Evolutionary conservation across 257 asterid species (phyloP).

Genomic region (Echites panduratus): DNA sequence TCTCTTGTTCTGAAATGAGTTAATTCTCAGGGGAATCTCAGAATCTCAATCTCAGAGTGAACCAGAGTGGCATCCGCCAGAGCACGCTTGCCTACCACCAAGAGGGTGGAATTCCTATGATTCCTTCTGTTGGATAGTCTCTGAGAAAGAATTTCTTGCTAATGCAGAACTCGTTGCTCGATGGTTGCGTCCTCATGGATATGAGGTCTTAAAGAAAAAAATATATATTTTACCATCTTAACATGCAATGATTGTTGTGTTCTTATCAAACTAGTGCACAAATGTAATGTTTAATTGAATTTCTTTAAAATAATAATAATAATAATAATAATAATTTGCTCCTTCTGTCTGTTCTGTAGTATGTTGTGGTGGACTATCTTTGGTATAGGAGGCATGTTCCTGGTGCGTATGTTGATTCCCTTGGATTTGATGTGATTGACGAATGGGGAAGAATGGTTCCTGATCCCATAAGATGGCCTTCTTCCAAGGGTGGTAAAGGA

Average conservation of each 20-base stretch:
- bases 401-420: conserved; percentile 79
- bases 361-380: conserved; percentile 95
- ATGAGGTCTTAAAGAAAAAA: conserved; percentile 44
- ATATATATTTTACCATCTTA: too few relatives aligned
- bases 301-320: neutral
- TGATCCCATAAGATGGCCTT: conserved; percentile 91
- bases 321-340: too few relatives aligned
- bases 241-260: neutral
- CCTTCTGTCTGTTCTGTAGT: conserved; percentile 32
- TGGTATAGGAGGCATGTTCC: conserved; percentile 85
- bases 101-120: conserved; percentile 98
- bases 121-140: conserved; percentile 84
- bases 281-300: neutral
- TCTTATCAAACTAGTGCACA: neutral
- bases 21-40: conserved; percentile 34
- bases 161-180: conserved; percentile 71
- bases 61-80: conserved; percentile 23
- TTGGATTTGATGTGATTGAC: conserved; percentile 84
- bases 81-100: conserved; percentile 56
- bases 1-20: neutral
- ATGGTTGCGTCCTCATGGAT: conserved; percentile 57
- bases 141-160: conserved; percentile 75
- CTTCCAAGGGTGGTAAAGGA: conserved; percentile 71
- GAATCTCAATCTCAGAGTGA: conserved; percentile 21
- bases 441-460: conserved; percentile 98